phyloP scores from a whole-genome alignment of 345 rosid species.

The Stellera chamaejasme region DNA sequence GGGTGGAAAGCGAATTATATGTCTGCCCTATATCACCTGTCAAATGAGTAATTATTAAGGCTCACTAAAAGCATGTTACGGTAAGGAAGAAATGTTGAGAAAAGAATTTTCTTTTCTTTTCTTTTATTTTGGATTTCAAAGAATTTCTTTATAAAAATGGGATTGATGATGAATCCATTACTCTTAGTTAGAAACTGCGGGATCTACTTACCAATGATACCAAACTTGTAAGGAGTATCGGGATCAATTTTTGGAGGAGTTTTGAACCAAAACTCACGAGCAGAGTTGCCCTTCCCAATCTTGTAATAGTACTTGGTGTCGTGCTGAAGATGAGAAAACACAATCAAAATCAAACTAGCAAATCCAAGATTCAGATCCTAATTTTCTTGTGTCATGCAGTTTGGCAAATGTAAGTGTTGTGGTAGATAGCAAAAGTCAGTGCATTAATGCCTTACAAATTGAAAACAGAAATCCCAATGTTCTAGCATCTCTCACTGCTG shows the following conservation, averaged over 20 bases:
- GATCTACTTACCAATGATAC: constrained; percentile 73
- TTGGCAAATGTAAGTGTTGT: too few relatives aligned
- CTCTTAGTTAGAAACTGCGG: not conserved
- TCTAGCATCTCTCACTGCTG: too few relatives aligned
- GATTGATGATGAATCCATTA: too few relatives aligned
- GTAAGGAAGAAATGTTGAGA: not conserved
- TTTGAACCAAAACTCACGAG: constrained; percentile 83
- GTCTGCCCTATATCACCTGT: constrained; percentile 76
- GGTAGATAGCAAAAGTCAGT: too few relatives aligned
- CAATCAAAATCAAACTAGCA: not conserved
- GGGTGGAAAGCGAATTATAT: constrained; percentile 5
- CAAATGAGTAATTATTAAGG: constrained; percentile 9
- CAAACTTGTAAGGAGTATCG: constrained; percentile 81
- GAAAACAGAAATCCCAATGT: too few relatives aligned
- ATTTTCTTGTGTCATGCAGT: too few relatives aligned
- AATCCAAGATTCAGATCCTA: not conserved
- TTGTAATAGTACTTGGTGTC: constrained; percentile 84
- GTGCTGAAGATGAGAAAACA: constrained; percentile 33
- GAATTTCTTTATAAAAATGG: too few relatives aligned
- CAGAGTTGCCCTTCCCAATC: constrained; percentile 57
- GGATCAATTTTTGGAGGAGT: constrained; percentile 76
- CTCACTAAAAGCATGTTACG: not conserved
- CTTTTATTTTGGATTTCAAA: too few relatives aligned
- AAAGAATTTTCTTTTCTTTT: too few relatives aligned
- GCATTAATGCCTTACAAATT: too few relatives aligned